These are phyloP conservation scores for Talaromyces funiculosus DNA, from an alignment of 2,329 filamentous ascomycete species.

Conservation along the genomic window DNA sequence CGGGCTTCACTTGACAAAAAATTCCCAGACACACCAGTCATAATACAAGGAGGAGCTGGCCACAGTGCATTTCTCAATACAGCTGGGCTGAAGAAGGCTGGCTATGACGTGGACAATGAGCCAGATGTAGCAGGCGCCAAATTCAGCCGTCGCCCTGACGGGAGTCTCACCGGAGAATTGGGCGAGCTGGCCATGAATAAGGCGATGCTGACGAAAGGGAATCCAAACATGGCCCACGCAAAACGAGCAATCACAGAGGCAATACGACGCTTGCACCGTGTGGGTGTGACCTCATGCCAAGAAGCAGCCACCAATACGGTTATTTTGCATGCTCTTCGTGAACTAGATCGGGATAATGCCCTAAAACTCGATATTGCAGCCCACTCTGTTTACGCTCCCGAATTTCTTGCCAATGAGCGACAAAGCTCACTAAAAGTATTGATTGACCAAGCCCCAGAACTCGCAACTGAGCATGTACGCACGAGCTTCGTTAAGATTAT, in stretches of 20 bases:
- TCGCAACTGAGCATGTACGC: conserved; percentile 24
- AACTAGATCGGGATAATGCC: conserved; percentile 22
- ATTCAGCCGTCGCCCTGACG: conserved; percentile 23
- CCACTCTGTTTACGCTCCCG: conserved; percentile 22
- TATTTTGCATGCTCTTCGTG: conserved; percentile 22
- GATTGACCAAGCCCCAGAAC: conserved; percentile 21
- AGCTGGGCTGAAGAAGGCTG: conserved; percentile 20
- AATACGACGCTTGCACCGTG: conserved; percentile 21
- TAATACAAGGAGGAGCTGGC: conserved; percentile 24
- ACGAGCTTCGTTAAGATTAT: conserved; percentile 33
- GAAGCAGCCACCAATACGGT: conserved; percentile 27
- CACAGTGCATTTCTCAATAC: conserved; percentile 27
- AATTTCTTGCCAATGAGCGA: conserved; percentile 21
- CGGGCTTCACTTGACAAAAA: conserved; percentile 21
- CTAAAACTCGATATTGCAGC: conserved; percentile 24
- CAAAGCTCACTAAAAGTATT: conserved; percentile 18
- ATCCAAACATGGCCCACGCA: conserved; percentile 19
- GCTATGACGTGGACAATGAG: conserved; percentile 20
- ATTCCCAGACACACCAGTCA: conserved; percentile 27
- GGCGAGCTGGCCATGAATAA: conserved; percentile 23
- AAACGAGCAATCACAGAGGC: conserved; percentile 22
- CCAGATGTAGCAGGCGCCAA: conserved; percentile 20
- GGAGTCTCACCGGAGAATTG: conserved; percentile 27
- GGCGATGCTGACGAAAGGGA: conserved; percentile 19
- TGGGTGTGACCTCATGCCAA: conserved; percentile 29